Base-by-base conservation (phyloP, 2,329 filamentous ascomycete species). In the Colletotrichum noveboracense region DNA sequence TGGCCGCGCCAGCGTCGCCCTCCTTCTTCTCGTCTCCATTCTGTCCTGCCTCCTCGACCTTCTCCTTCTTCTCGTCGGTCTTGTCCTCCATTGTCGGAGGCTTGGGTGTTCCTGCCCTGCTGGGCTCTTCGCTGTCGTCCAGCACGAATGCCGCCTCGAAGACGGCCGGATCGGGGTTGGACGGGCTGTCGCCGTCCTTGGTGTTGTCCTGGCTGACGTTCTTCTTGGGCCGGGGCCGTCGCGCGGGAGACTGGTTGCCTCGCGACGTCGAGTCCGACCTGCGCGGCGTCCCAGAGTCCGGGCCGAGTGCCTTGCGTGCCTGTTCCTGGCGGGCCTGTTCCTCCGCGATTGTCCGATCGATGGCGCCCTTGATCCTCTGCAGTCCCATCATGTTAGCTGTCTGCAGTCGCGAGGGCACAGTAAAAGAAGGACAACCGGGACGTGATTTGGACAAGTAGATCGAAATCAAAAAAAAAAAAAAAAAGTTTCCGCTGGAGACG, bases 101-200 rank as follows among this genome's bases (percentile, higher is more conserved):
- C 69, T 85, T 86, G 21, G 93, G 92, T 6, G 94, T 94, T 0
- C 84, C 89, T 36, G 90, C 86, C 74, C 92, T 89, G 78, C 91
- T 94, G 4, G 89, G 88, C 6, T 91, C 90, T 73, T 96, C 95
- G 81, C 94, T 93, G 77, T 98, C 96, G 72, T 96, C 96, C 79
- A 98, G 93, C 16, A 95, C 92, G 83, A 98, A 97, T 56, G 95
- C 94, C 1, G 92, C 91, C 82, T 97, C 95, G 80, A 97, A 98
- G 74, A 98, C 94, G 43, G 94, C 93, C 32, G 96, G 96, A 84
- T 98, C 96, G 3, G 95, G 94, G 55, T 93, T 91, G 5, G 86
- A 84, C 13, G 85, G 79, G 21, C 83, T 82, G 69, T 89, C 87
- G 76, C 82, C 83, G 76, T 85, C 84, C 21, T 82, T 79, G 30